Percentiles rank a stretch among this genome's conserved stretches.
phyloP scores from a whole-genome alignment of 257 asterid species.

The Leptodermis oblonga region DNA sequence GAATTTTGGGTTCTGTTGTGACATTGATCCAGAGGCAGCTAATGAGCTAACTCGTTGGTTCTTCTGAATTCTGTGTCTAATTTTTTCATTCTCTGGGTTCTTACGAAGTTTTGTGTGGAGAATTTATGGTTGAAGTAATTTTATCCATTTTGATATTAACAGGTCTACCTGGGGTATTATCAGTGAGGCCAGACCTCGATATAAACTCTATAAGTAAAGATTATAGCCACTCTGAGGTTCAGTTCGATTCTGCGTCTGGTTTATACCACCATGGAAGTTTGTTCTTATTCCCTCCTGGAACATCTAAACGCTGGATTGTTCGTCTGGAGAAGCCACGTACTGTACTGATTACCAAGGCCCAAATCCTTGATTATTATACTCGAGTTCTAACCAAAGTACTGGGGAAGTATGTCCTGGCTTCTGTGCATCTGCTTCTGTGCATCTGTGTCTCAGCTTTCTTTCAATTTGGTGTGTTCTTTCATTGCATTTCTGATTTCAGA shows the following conservation, averaged over 20 bases:
- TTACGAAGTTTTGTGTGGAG: background rate
- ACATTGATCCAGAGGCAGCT: slow-evolving; percentile 61
- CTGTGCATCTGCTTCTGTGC: background rate
- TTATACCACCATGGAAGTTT: slow-evolving; percentile 24
- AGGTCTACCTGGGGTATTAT: slow-evolving; percentile 65
- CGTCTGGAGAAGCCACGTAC: slow-evolving; percentile 60
- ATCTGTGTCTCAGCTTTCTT: slow-evolving; percentile 5
- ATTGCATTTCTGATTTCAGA: slow-evolving; percentile 12
- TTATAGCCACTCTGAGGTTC: slow-evolving; percentile 37
- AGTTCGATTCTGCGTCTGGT: slow-evolving; percentile 25
- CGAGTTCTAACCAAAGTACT: slow-evolving; percentile 67
- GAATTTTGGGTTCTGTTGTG: slow-evolving; percentile 84
- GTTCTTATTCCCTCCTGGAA: slow-evolving; percentile 56
- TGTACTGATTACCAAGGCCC: slow-evolving; percentile 55
- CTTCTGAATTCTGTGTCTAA: background rate
- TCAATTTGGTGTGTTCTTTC: background rate
- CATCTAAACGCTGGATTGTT: slow-evolving; percentile 72
- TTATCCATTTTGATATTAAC: slow-evolving; percentile 10
- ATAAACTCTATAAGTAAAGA: slow-evolving; percentile 46
- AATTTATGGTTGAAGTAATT: background rate
- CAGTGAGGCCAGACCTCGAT: slow-evolving; percentile 70
- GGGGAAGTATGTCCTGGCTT: slow-evolving; percentile 60
- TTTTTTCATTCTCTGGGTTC: background rate
- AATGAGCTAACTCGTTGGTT: slow-evolving; percentile 52
- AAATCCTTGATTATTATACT: slow-evolving; percentile 70